Evolutionary conservation across 148 eudicot species (phyloP).

Genomic region (Hydrangea macrophylla): DNA sequence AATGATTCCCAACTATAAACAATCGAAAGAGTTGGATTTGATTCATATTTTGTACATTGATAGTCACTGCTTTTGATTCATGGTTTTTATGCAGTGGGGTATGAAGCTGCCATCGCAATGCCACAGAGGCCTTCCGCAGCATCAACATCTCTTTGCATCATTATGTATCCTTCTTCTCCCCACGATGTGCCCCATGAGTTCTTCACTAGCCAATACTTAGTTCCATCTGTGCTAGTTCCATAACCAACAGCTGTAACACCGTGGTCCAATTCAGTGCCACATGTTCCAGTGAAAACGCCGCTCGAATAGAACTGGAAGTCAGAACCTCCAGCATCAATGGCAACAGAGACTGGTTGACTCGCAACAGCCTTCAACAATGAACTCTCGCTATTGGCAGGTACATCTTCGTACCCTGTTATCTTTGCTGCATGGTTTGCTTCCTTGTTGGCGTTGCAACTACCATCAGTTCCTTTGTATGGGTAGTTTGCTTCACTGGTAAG

Average conservation of each 20-base stretch:
- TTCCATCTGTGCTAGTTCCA: constrained; percentile 19
- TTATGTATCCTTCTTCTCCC: constrained; percentile 27
- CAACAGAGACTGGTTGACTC: too few relatives aligned
- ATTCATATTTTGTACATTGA: too few relatives aligned
- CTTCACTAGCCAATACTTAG: constrained; percentile 28
- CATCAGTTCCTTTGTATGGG: too few relatives aligned
- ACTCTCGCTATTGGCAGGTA: too few relatives aligned
- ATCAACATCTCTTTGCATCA: constrained; percentile 15
- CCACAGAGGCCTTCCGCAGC: constrained; percentile 19
- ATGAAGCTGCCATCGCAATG: constrained; percentile 14
- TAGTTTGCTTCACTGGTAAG: too few relatives aligned
- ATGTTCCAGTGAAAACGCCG: constrained; percentile 24
- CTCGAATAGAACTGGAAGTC: constrained; percentile 24
- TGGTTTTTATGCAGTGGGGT: constrained; percentile 15
- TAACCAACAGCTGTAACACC: constrained; percentile 26
- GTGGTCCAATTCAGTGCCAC: constrained; percentile 22
- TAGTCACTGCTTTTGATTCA: too few relatives aligned
- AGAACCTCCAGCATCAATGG: constrained; percentile 18
- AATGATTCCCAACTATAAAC: too few relatives aligned
- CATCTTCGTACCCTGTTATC: too few relatives aligned
- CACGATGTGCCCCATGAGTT: constrained; percentile 24
- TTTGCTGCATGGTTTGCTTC: too few relatives aligned
- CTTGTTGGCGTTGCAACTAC: too few relatives aligned
- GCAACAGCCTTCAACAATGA: too few relatives aligned
- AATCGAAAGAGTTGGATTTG: too few relatives aligned